phyloP scores from a whole-genome alignment of 345 rosid species.

The Populus alba region DNA sequence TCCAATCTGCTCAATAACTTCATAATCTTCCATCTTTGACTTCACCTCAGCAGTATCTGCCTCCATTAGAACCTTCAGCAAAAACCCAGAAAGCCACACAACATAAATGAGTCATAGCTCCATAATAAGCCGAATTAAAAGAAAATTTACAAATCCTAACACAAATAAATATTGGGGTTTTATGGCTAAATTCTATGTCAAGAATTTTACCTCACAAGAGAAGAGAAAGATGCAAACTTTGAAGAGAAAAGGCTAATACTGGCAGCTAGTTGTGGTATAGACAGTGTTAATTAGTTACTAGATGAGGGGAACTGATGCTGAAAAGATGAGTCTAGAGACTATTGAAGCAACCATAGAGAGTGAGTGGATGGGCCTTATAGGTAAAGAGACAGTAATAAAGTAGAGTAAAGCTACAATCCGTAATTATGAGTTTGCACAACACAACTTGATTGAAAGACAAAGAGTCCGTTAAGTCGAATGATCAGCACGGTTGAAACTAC shows the following conservation, averaged over 20 bases:
- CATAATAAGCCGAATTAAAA: not conserved
- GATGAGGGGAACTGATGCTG: not conserved
- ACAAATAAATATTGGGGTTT: not conserved
- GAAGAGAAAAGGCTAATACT: not conserved
- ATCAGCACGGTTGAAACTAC: no score
- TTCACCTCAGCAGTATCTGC: constrained; percentile 41
- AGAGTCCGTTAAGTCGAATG: not conserved
- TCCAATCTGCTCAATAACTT: constrained; percentile 80
- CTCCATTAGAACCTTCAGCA: constrained; percentile 47
- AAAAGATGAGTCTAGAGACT: constrained; percentile 13
- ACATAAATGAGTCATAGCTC: constrained; percentile 3
- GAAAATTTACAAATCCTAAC: not conserved
- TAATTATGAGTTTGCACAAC: constrained; percentile 19
- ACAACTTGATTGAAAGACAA: not conserved
- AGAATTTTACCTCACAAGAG: not conserved
- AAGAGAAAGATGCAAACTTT: not conserved
- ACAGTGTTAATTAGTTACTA: not conserved
- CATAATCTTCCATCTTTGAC: constrained; percentile 75
- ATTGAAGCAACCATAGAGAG: constrained; percentile 6
- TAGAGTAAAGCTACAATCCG: constrained; percentile 35
- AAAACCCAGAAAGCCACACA: constrained; percentile 6
- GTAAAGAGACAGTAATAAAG: constrained; percentile 20
- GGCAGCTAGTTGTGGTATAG: not conserved
- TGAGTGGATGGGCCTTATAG: constrained; percentile 13
- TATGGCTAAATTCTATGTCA: not conserved